phyloP scores from a whole-genome alignment of 140 eudicot genomes.

The Bidens hawaiensis region DNA sequence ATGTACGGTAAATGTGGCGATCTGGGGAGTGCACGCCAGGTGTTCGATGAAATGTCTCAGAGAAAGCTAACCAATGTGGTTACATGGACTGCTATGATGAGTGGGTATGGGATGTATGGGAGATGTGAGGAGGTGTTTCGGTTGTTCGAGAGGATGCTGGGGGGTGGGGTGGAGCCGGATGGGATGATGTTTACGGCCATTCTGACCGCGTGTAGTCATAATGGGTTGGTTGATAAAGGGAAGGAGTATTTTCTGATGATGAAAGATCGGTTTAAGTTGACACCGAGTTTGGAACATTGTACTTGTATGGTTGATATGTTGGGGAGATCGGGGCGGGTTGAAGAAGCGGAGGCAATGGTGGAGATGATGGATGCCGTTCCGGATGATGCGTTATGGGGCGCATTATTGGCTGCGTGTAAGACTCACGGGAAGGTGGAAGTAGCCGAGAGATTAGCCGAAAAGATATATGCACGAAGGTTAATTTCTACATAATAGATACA shows the following conservation, averaged over 20 bases:
- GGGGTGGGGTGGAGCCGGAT: conserved; percentile 40
- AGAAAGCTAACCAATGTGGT: conserved; percentile 49
- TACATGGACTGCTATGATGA: conserved; percentile 50
- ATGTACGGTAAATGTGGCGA: conserved; percentile 51
- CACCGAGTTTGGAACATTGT: conserved; percentile 45
- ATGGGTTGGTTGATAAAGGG: conserved; percentile 50
- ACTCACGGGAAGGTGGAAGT: conserved; percentile 47
- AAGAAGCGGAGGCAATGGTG: conserved; percentile 40
- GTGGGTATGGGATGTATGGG: conserved; percentile 46
- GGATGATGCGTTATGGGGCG: conserved; percentile 41
- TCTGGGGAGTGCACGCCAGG: conserved; percentile 36
- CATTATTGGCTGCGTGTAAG: conserved; percentile 44
- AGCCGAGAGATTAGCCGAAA: conserved; percentile 47
- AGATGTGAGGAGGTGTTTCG: conserved; percentile 37
- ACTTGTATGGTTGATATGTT: conserved; percentile 67
- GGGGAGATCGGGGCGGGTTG: conserved; percentile 50
- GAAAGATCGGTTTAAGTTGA: conserved; percentile 33
- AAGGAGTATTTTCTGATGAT: conserved; percentile 43
- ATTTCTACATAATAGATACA: neutral
- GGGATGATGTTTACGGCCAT: conserved; percentile 36
- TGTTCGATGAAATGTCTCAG: conserved; percentile 51
- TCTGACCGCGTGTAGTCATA: conserved; percentile 50
- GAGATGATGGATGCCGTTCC: conserved; percentile 45
- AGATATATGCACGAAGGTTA: conserved; percentile 32
- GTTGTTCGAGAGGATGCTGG: conserved; percentile 45